These are phyloP conservation scores for Acanthamoeba royreba DNA, from an alignment of 208 protist genomes.

Conservation along the genomic window DNA sequence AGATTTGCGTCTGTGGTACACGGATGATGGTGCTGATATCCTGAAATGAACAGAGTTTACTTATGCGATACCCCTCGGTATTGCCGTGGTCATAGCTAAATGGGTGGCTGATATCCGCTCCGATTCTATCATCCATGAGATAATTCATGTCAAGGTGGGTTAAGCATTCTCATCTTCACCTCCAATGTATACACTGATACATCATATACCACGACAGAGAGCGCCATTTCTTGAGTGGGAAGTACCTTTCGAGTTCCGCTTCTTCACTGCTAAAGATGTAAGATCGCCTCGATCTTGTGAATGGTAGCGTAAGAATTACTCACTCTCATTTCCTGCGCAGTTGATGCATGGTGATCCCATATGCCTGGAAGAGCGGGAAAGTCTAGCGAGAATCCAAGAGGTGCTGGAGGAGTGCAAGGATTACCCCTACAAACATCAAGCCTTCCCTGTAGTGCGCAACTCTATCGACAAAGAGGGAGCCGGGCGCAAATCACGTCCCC, in stretches of 20 bases:
- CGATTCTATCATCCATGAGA: background rate
- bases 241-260: background rate
- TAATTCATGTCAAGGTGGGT: constrained; percentile 22
- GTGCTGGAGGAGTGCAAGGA: background rate
- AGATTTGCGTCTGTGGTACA: too few species aligned
- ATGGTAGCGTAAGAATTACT: too few species aligned
- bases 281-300: too few species aligned
- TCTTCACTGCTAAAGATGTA: constrained; percentile 6
- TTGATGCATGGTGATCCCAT: background rate
- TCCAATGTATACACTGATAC: background rate
- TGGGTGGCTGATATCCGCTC: background rate
- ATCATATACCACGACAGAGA: background rate
- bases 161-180: too few species aligned
- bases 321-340: background rate
- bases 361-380: background rate
- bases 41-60: constrained; percentile 20
- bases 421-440: background rate
- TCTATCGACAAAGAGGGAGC: background rate
- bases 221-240: constrained; percentile 11
- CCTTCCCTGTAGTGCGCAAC: background rate
- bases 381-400: background rate
- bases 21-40: too few species aligned
- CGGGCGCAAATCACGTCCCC: background rate
- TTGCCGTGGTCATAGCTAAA: background rate
- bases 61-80: background rate